Evolutionary conservation across 2,329 filamentous ascomycete species (phyloP), one percentile per base, ranked within the genome.

Genomic region (Fusarium sp.): DNA sequence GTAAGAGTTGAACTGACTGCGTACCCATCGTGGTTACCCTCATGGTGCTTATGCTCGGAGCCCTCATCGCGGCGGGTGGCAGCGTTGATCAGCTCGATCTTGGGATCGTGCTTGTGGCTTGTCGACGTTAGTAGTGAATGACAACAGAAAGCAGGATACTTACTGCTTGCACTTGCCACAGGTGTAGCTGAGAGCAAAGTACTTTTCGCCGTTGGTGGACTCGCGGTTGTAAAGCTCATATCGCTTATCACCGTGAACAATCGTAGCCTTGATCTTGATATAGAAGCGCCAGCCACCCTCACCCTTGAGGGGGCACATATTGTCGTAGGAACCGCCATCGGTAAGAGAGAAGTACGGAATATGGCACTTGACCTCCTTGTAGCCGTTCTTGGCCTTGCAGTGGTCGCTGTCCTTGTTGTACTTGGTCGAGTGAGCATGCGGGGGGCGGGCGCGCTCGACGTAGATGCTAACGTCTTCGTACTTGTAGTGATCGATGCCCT

Each of bases 221-320:
- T 70, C 71, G 41, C 77, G 78, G 68, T 67, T 80, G 72, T 76
- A 74, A 22, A 80, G 74, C 37, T 76, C 45, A 52, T 73, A 72
- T 58, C 73, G 77, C 65, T 77, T 71, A 60, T 76, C 48, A 20
- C 75, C 75, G 14, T 78, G 73, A 14, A 67, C 48, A 33, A 79
- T 69, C 31, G 62, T 67, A 31, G 64, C 78, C 73, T 79, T 76
- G 68, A 80, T 72, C 69, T 75, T 74, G 62, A 79, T 76, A 63
- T 79, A 79, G 31, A 77, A 78, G 65, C 76, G 73, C 77, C 77
- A 79, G 22, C 76, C 75, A n/a, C 77, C 77, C 18, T 78, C 68
- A 13, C 68, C 74, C 50, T 77, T 43, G 20, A 79, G 68, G 45
- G 77, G 77, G 65, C 77, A 79, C 63, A 79, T 72, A 29, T 79